These are phyloP conservation scores for Ganoderma meredithae DNA, from an alignment of 1,284 basidiomycete species.

Conservation along the genomic window DNA sequence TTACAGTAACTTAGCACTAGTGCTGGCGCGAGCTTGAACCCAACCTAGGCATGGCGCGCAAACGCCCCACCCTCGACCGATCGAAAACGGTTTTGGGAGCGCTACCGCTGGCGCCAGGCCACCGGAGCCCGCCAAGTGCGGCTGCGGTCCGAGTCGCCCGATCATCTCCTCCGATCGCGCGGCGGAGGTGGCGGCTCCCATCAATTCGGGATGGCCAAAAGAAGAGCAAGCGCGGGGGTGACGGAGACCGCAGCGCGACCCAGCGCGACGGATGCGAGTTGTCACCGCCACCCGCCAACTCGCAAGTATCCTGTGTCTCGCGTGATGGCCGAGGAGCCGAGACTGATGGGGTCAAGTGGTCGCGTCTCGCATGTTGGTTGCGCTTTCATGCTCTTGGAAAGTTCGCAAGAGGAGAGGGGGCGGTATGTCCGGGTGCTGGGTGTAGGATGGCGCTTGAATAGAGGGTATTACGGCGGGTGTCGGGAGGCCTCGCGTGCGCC, in stretches of 20 bases:
- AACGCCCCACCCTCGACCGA: neutral
- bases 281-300: neutral
- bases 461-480: neutral
- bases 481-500: neutral
- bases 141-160: neutral
- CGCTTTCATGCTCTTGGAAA: neutral
- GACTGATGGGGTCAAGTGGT: neutral
- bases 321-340: neutral
- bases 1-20: neutral
- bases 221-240: neutral
- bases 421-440: neutral
- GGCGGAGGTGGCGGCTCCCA: neutral
- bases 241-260: neutral
- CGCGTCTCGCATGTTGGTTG: neutral
- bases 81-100: neutral
- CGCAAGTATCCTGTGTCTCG: neutral
- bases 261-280: too few relatives aligned
- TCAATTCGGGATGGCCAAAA: neutral
- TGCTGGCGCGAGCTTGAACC: too few relatives aligned
- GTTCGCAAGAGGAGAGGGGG: neutral
- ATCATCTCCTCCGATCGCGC: conserved; percentile 1
- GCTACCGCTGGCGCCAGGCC: neutral
- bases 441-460: neutral
- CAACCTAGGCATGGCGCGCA: too few relatives aligned
- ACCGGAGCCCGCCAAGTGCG: neutral